Base-by-base conservation (phyloP, 1,284 basidiomycete genomes). In the Pisolithus thermaeus region DNA sequence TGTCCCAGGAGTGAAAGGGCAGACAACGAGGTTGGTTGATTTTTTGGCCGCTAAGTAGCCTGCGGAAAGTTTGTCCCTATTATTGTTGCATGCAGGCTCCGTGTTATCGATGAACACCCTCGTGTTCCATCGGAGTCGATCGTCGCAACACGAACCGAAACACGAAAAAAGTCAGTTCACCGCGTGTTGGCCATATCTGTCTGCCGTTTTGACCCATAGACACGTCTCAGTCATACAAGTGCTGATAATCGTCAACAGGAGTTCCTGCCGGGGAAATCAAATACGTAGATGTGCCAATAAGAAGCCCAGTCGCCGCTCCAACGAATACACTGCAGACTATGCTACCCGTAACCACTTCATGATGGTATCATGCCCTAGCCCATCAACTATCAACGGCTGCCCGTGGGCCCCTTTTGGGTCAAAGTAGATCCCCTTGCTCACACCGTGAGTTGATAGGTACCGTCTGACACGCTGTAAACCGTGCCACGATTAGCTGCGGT, bases 391-490 rank as follows among this genome's bases (percentile, higher is more conserved):
- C 20, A 93, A 73, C 9, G 88, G 83, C 59, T 87, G 78, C 1
- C 90, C 90, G 63, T 93, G 90, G 3, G 73, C 75, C 5, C 79
- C 88, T 8, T 80, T 61, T 2, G 83, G 77, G 61, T 92, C 82
- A 61, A 81, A 87, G 69, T 78, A 81, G 5, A 93, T 69, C 14
- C 86, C 84, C 61, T 84, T 76, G 38, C 73, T 74, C 25, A 92
- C 74, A 4, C 91, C 90, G 63, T 92, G 88, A 50, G 81, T 83
- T 27, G 76, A 75, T 11, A 93, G 77, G 64, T 92, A 93, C 44
- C 75, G 75, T 56, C 79, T 79, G 22, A 91, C 81, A 20, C 89
- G 83, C 84, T 90, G 62, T 8, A 50, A 7, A 54, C 38, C 32
- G 3, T 5, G 23, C 9, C 27, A 2, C 8, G 7, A 18, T 43